Evolutionary conservation across 768 basidiomycete genomes (phyloP), one percentile per base, ranked within the genome.

Genomic region (Antrodiella citrinella): DNA sequence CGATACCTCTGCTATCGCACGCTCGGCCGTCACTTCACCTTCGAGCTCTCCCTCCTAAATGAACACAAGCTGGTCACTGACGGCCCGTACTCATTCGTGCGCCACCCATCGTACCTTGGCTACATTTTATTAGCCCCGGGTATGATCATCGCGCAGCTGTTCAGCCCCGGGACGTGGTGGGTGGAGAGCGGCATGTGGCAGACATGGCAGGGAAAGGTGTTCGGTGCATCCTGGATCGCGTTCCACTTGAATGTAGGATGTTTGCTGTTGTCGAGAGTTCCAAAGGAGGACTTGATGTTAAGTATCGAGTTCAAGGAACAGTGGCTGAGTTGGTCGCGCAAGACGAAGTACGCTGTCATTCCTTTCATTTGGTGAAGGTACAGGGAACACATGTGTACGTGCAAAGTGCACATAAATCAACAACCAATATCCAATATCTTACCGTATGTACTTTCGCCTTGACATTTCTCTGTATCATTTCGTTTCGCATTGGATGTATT

Each of bases 1-100:
- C 35, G 35, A 38, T 10, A 50, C 2, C 44, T 43, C 4, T 61
- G 61, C 55, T 63, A 57, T 52, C 61, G 59, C 44, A 43, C 35
- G 13, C 52, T 66, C n/a, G 65, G 63, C 10, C n/a, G n/a, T n/a
- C n/a, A n/a, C n/a, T n/a, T n/a, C n/a, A n/a, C n/a, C n/a, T n/a
- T n/a, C n/a, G n/a, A n/a, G n/a, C n/a, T n/a, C n/a, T n/a, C n/a
- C n/a, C n/a, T n/a, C n/a, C n/a, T n/a, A n/a, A n/a, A n/a, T 47
- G 54, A 54, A 38, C 65, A 66, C 41, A 50, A 41, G 40, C 57
- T 66, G n/a, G 50, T 64, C n/a, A 64, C 63, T 10, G 24, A 18
- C 20, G 63, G 63, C 7, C 65, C 63, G 30, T 66, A 66, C 54
- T 43, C 57, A 19, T 18, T 60, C 47, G 63, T 66, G 1, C 59